Evolutionary conservation across 2,329 filamentous ascomycete species (phyloP).

Genomic region (Alternaria sp.): DNA sequence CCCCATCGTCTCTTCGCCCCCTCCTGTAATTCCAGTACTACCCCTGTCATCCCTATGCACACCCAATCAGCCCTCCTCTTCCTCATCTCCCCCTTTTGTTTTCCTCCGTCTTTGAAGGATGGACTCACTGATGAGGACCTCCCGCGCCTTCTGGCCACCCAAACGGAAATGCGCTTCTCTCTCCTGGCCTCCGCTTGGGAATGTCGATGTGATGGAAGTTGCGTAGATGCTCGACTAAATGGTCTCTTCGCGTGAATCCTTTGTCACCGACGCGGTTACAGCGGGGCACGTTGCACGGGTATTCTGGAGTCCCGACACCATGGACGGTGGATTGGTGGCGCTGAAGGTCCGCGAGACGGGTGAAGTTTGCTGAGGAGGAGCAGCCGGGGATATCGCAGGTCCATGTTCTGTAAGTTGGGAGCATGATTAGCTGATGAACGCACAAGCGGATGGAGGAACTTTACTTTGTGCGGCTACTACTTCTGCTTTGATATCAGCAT

Average conservation of each 20-base stretch:
- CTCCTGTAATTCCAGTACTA: not conserved
- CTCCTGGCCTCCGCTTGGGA: slow-evolving; percentile 49
- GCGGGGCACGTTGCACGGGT: slow-evolving; percentile 41
- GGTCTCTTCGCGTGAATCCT: slow-evolving; percentile 66
- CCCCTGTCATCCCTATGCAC: slow-evolving; percentile 1
- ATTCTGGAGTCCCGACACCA: slow-evolving; percentile 40
- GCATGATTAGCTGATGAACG: slow-evolving; percentile 12
- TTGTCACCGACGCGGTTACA: slow-evolving; percentile 46
- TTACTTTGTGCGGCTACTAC: slow-evolving; percentile 33
- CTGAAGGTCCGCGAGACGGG: slow-evolving; percentile 47
- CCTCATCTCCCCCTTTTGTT: slow-evolving; percentile 4
- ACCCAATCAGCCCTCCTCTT: slow-evolving; percentile 12
- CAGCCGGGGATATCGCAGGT: slow-evolving; percentile 42
- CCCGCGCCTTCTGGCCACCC: slow-evolving; percentile 29
- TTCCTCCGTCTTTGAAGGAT: not conserved
- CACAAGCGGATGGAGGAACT: not conserved
- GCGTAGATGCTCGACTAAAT: slow-evolving; percentile 65
- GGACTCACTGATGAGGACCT: slow-evolving; percentile 6
- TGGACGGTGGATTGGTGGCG: slow-evolving; percentile 49
- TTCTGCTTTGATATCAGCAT: slow-evolving; percentile 12
- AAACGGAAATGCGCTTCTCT: slow-evolving; percentile 42
- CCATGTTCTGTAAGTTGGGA: slow-evolving; percentile 35
- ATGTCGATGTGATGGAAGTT: slow-evolving; percentile 63
- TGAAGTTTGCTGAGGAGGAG: slow-evolving; percentile 47
- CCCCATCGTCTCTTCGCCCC: not conserved